phyloP scores from a whole-genome alignment of 768 basidiomycete species.

The Russula ochroleuca region DNA sequence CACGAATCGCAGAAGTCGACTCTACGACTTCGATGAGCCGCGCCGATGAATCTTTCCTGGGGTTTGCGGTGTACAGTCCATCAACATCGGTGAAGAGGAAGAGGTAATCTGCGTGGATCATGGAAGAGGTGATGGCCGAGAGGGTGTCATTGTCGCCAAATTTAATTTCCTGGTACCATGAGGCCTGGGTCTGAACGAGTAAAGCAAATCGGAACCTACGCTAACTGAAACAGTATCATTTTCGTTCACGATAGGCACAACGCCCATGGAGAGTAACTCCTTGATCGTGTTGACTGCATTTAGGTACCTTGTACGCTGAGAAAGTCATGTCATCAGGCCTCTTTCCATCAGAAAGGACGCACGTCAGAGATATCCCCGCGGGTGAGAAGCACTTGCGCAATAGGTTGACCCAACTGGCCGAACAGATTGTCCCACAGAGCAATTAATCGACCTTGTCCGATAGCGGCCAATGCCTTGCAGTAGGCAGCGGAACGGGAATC shows the following conservation, averaged over 20 bases:
- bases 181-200: background rate
- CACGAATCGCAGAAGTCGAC: constrained; percentile 76
- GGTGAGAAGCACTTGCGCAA: constrained; percentile 91
- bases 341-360: constrained; percentile 29
- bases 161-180: constrained; percentile 81
- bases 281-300: constrained; percentile 96
- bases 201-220: constrained; percentile 46
- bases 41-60: constrained; percentile 82
- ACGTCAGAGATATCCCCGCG: constrained; percentile 98
- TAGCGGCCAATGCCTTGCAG: constrained; percentile 84
- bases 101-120: constrained; percentile 97
- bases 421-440: constrained; percentile 98
- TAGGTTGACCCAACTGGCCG: constrained; percentile 88
- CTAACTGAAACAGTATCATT: constrained; percentile 98
- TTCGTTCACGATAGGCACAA: constrained; percentile 97
- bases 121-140: constrained; percentile 94
- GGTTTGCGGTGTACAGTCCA: constrained; percentile 92
- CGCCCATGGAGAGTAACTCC: constrained; percentile 87
- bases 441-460: constrained; percentile 94
- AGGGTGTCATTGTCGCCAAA: constrained; percentile 99
- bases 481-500: background rate
- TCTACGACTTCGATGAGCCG: constrained; percentile 76
- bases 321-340: background rate
- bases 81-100: constrained; percentile 97
- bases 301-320: constrained; percentile 85